phyloP scores from a whole-genome alignment of 1,284 basidiomycete genomes.

The Macrocybe sp. region DNA sequence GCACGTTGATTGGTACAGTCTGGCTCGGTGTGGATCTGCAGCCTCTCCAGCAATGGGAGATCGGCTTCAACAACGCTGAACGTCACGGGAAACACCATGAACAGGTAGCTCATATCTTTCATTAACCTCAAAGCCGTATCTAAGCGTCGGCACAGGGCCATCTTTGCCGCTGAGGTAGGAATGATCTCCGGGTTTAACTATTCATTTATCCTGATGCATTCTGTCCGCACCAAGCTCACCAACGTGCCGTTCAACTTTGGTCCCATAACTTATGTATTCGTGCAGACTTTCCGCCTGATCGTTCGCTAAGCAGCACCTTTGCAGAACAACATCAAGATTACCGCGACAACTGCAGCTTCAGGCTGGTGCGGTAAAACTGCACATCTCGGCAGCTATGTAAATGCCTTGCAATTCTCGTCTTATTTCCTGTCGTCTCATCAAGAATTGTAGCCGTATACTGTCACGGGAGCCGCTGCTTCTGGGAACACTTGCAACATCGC shows the following conservation, averaged over 20 bases:
- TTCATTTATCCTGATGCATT: not conserved
- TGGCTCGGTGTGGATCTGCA: slow-evolving; percentile 22
- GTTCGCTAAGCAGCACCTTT: not conserved
- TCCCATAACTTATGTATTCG: slow-evolving; percentile 19
- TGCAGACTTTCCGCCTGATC: not conserved
- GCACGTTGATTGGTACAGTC: slow-evolving; percentile 9
- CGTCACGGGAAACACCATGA: slow-evolving; percentile 24
- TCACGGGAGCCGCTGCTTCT: slow-evolving; percentile 16
- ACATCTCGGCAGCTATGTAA: slow-evolving; percentile 21
- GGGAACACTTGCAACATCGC: slow-evolving; percentile 21
- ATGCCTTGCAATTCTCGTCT: slow-evolving; percentile 3
- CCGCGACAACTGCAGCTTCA: slow-evolving; percentile 22
- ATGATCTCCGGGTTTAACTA: not conserved
- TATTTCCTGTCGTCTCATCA: not conserved
- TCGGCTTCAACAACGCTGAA: slow-evolving; percentile 21
- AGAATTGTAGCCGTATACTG: slow-evolving; percentile 17
- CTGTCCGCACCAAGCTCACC: slow-evolving; percentile 12
- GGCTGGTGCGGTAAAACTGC: slow-evolving; percentile 19
- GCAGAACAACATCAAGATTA: slow-evolving; percentile 23
- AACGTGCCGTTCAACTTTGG: slow-evolving; percentile 24
- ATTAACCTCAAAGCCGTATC: too few species aligned
- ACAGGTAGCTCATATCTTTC: slow-evolving; percentile 15
- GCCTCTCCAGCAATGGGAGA: slow-evolving; percentile 21
- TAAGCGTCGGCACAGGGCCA: slow-evolving; percentile 2
- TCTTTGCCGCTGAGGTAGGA: slow-evolving; percentile 19